Percentiles rank a stretch among this genome's conserved stretches.
These are phyloP conservation scores for Toxicodendron radicans DNA, from an alignment of 345 rosid genomes.

Conservation along the genomic window DNA sequence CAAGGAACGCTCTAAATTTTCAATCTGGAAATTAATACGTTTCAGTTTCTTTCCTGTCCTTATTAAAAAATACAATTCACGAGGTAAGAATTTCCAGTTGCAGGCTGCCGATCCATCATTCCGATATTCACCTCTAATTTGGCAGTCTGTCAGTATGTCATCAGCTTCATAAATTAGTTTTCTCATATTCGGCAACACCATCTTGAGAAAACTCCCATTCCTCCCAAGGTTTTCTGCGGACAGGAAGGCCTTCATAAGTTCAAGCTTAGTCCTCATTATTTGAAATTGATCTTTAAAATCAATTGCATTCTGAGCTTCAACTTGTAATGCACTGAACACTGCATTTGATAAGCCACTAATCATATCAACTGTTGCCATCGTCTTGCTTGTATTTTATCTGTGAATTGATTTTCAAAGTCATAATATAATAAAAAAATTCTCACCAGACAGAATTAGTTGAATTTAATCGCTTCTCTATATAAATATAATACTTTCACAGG, in stretches of 20 bases:
- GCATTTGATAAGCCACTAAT: neutral
- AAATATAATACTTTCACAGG: too few species aligned
- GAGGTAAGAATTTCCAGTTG: neutral
- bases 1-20: slow-evolving; percentile 9
- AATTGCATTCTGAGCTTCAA: neutral
- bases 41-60: slow-evolving; percentile 15
- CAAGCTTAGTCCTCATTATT: slow-evolving; percentile 21
- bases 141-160: slow-evolving; percentile 26
- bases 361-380: neutral
- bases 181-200: slow-evolving; percentile 13
- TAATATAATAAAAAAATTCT: too few species aligned
- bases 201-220: neutral
- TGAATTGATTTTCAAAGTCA: too few species aligned
- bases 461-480: too few species aligned
- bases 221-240: slow-evolving; percentile 13
- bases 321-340: neutral
- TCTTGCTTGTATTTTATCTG: neutral
- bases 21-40: slow-evolving; percentile 15
- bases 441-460: too few species aligned
- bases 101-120: neutral
- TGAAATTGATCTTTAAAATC: slow-evolving; percentile 19
- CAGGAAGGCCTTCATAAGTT: slow-evolving; percentile 21
- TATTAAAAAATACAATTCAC: neutral
- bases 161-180: slow-evolving; percentile 26
- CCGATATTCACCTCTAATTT: slow-evolving; percentile 13